These are phyloP conservation scores for slime mould (Dictyostelium discoideum) DNA, from an alignment of 78 protist species.

Conservation along the genomic window dicty_2.7 NC_007089.4:6022001-6022500, in stretches of 20 bases:
- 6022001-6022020: neutral
- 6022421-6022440: neutral
- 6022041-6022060: slow-evolving; percentile 25
- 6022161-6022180: neutral
- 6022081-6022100: neutral
- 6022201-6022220: slow-evolving; percentile 23
- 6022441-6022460: neutral
- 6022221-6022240: slow-evolving; percentile 56
- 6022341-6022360: neutral
- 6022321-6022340: neutral
- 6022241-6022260: slow-evolving; percentile 34
- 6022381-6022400: neutral
- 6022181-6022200: slow-evolving; percentile 18
- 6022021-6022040: slow-evolving; percentile 8
- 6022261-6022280: neutral
- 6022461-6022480: neutral
- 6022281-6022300: neutral
- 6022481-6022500: neutral
- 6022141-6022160: neutral
- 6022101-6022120: slow-evolving; percentile 1
- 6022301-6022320: neutral
- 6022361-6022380: neutral
- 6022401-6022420: slow-evolving; percentile 7
- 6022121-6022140: neutral
- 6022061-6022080: neutral